phyloP scores from a whole-genome alignment of 2,329 filamentous ascomycete genomes.

The Sarocladium strictum region DNA sequence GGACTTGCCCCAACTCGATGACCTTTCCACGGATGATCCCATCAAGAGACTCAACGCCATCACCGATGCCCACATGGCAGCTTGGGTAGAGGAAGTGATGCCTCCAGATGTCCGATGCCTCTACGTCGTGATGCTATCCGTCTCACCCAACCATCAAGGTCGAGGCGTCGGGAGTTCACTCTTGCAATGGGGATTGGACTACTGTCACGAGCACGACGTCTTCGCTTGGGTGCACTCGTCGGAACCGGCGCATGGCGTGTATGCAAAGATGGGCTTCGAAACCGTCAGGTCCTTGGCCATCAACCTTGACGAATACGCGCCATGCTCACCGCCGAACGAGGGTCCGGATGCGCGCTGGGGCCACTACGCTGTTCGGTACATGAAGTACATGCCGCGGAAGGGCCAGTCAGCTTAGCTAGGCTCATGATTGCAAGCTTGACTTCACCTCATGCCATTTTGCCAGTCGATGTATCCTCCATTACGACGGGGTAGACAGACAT shows the following conservation, averaged over 20 bases:
- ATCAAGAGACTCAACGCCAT: constrained; percentile 23
- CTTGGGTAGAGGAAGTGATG: constrained; percentile 26
- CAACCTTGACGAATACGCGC: constrained; percentile 25
- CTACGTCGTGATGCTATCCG: constrained; percentile 24
- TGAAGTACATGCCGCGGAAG: constrained; percentile 19
- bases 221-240: constrained; percentile 31
- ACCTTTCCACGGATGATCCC: constrained; percentile 15
- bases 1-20: not conserved
- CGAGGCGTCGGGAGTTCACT: constrained; percentile 26
- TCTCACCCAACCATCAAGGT: constrained; percentile 24
- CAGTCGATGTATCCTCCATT: not conserved
- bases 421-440: not conserved
- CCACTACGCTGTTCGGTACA: constrained; percentile 27
- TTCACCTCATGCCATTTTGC: not conserved
- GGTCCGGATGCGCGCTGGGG: constrained; percentile 23
- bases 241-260: constrained; percentile 23
- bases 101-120: constrained; percentile 25
- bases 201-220: constrained; percentile 21
- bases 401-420: not conserved
- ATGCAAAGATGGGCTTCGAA: constrained; percentile 23
- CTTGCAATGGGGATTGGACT: constrained; percentile 24
- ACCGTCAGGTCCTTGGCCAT: constrained; percentile 22
- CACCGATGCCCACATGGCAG: constrained; percentile 23
- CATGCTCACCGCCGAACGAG: constrained; percentile 14
- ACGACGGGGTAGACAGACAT: not conserved